Evolutionary conservation across 1,284 basidiomycete genomes (phyloP).

Genomic region (Naganishia albida): DNA sequence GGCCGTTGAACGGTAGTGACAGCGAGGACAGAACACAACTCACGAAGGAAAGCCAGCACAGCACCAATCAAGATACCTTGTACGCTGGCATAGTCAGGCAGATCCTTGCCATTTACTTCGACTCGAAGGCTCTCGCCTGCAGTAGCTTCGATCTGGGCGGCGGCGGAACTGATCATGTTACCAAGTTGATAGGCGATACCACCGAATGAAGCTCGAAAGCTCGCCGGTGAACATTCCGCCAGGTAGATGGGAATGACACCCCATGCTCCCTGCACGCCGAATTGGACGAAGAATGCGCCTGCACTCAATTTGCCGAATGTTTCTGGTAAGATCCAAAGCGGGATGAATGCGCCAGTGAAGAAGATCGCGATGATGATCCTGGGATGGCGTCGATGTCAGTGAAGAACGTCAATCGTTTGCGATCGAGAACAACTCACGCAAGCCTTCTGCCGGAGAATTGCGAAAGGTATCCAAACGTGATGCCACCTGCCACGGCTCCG

Average conservation of each 20-base stretch:
- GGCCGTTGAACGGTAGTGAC: neutral
- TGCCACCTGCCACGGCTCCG: conserved; percentile 76
- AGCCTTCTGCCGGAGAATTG: conserved; percentile 87
- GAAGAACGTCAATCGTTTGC: conserved; percentile 38
- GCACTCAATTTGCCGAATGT: conserved; percentile 46
- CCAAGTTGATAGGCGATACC: conserved; percentile 88
- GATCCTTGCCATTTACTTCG: conserved; percentile 48
- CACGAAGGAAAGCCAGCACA: conserved; percentile 50
- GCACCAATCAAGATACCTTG: conserved; percentile 66
- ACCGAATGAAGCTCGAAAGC: conserved; percentile 89
- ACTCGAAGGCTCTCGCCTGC: conserved; percentile 54
- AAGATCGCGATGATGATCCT: conserved; percentile 56
- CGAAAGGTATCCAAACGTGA: conserved; percentile 71
- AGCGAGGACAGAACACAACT: conserved; percentile 35
- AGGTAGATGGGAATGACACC: conserved; percentile 66
- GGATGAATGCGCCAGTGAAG: conserved; percentile 56
- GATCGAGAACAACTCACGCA: conserved; percentile 37
- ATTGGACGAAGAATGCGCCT: conserved; percentile 11
- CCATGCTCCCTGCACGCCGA: conserved; percentile 59
- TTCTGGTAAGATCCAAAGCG: conserved; percentile 80
- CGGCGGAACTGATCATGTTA: conserved; percentile 61
- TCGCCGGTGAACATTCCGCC: conserved; percentile 86
- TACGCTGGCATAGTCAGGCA: conserved; percentile 80
- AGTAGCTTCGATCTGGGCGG: conserved; percentile 87
- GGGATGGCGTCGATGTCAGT: neutral